phyloP scores from a whole-genome alignment of 2,329 filamentous ascomycete species.

The Colletotrichum phormii region DNA sequence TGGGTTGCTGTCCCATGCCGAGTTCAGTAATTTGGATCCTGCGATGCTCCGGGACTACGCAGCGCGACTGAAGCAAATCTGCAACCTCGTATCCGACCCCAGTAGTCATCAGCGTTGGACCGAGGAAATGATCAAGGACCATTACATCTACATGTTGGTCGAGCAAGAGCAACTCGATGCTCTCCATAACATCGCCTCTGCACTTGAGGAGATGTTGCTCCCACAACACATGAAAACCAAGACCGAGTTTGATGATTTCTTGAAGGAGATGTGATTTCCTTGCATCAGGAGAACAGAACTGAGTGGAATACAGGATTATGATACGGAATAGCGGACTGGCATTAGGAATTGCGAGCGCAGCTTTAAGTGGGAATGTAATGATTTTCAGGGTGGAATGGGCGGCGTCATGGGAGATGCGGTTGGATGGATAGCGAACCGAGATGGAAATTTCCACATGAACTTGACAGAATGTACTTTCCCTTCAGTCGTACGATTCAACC shows the following conservation, averaged over 20 bases:
- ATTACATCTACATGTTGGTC: constrained; percentile 24
- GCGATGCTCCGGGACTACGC: constrained; percentile 40
- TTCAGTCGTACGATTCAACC: too few species aligned
- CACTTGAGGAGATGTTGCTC: constrained; percentile 17
- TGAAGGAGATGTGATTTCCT: constrained; percentile 8
- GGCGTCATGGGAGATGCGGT: not conserved
- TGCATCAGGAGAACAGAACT: not conserved
- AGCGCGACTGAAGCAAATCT: constrained; percentile 39
- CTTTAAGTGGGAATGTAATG: not conserved
- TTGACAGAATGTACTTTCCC: not conserved
- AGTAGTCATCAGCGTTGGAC: constrained; percentile 13
- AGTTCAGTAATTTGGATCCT: constrained; percentile 40
- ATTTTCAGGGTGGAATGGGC: not conserved
- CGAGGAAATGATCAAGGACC: constrained; percentile 23
- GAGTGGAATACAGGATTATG: not conserved
- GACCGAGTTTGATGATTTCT: constrained; percentile 16
- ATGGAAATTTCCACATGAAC: not conserved
- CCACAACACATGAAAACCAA: constrained; percentile 36
- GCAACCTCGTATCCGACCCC: constrained; percentile 36
- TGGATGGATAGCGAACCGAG: not conserved
- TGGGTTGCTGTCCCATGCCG: constrained; percentile 37
- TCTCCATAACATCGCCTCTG: constrained; percentile 12
- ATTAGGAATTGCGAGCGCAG: not conserved
- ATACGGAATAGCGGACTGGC: not conserved
- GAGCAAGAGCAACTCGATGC: constrained; percentile 29